Base-by-base conservation (phyloP, 495 filamentous ascomycete genomes). In the Penicillium goetzii region DNA sequence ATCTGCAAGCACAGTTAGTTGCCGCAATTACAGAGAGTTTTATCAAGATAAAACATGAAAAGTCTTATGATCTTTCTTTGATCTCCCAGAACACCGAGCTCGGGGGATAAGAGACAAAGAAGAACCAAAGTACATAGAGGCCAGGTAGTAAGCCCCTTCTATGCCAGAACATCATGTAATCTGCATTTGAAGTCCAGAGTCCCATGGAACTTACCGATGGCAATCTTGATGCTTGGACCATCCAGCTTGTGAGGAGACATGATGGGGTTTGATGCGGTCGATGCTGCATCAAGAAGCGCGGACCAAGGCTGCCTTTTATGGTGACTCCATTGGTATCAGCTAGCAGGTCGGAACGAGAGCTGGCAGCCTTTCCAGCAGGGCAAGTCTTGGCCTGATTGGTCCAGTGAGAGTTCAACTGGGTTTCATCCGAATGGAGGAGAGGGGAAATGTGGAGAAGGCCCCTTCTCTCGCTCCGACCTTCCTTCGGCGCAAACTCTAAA, bases 151-250 rank as follows among this genome's bases (percentile, higher is more conserved):
- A 30, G 6, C 10, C 10, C 33, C 33, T 34, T 34, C 1, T 34
- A 34, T 34, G 28, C 28, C 28, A 30, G 28, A 30, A 30, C 28
- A 30, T 3, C 28, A 34, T 34, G 33, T 34, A 11, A 1, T 7
- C 33, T 34, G 33, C 33, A 34, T 34, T 32, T 32, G 1, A 34
- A 34, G 33, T 34, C 9, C 33, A 34, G 1, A 34, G 6, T 30
- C 8, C 8, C 33, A 34, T 7, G 6, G 33, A 26, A 59, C 66
- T 57, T 30, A 72, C 69, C 69, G 50, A 72, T 72, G 33, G 69
- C 67, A 50, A 72, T 72, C 40, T 66, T 71, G 19, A 71, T 68
- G 32, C 64, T 68, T 45, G 61, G 59, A 23, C 59, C 50, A 41
- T 68, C 62, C 19, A 62, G 45, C 19, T 57, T 57, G 45, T 70